Conservation (phyloP, 164 flowering plant species). For the Vitis amurensis region DNA sequence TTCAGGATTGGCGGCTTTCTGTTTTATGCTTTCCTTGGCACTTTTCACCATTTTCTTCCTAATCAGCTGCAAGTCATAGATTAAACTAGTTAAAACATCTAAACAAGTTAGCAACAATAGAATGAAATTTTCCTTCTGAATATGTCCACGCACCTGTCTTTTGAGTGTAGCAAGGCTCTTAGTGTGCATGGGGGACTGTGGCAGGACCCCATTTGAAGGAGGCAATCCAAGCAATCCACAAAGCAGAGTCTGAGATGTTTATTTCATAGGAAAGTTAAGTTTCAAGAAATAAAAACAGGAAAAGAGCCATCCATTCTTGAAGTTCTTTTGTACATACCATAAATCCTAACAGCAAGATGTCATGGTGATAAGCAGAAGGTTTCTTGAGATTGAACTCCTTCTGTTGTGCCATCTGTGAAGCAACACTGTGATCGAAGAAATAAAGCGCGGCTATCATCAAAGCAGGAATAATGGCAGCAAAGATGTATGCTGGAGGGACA, state of each 20-base stretch:
- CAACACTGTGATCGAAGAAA: constrained; percentile 58
- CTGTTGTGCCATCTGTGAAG: constrained; percentile 54
- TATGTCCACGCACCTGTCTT: constrained; percentile 28
- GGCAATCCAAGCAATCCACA: constrained; percentile 56
- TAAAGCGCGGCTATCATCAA: constrained; percentile 53
- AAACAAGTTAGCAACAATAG: background rate
- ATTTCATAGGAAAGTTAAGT: background rate
- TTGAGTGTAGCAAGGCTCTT: constrained; percentile 48
- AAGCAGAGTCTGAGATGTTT: constrained; percentile 33
- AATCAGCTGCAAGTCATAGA: constrained; percentile 24
- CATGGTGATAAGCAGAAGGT: constrained; percentile 52
- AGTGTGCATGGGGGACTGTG: constrained; percentile 67
- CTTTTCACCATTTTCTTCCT: constrained; percentile 46
- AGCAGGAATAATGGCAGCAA: constrained; percentile 49
- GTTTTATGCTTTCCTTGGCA: constrained; percentile 53
- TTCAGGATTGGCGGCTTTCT: constrained; percentile 44
- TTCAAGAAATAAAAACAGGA: background rate
- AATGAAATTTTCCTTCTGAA: background rate
- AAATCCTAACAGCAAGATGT: constrained; percentile 39
- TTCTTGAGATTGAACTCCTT: constrained; percentile 52
- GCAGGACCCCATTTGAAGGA: constrained; percentile 57
- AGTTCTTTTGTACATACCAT: constrained; percentile 22
- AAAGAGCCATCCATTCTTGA: background rate
- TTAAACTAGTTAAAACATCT: background rate
- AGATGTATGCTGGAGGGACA: constrained; percentile 34